Evolutionary conservation across 2,329 filamentous ascomycete genomes (phyloP), one percentile per base, ranked within the genome.

Genomic region (Trichoderma pleuroti): DNA sequence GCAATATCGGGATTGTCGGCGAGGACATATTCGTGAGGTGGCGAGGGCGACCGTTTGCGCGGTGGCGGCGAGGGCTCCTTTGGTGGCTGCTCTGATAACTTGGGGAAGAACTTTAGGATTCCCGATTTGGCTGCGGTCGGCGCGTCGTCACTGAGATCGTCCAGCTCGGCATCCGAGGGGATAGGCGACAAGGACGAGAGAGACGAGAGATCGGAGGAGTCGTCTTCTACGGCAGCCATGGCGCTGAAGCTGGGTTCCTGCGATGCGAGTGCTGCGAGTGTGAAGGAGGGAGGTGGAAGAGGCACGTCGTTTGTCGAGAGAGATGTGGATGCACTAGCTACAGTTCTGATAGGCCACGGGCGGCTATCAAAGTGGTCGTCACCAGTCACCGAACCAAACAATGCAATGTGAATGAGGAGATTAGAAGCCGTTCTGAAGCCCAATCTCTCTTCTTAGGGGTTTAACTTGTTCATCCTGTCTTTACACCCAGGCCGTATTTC

Each of bases 1-100:
- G 95, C 92, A 83, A 98, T 94, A 78, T 96, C 92, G 73, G 92
- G 88, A 81, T 97, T 97, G 80, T 98, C 95, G 73, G 93, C 93
- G 70, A 98, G 85, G 32, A 93, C 91, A 81, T 92, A 93, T 85
- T 97, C 93, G 81, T 98, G 95, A 10, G 93, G 91, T 75, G 95
- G 95, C 74, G 94, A 98, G 24, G 93, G 91, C 71, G 92, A 90
- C 79, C 95, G 87, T 85, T 96, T 97, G 77, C 88, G 89, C 77
- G 90, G 86, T 71, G 90, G 90, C 73, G 91, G 90, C 75, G 90
- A 88, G 68, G 85, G 82, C 76, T 89, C 86, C 81, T 86, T 87
- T 76, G 86, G 82, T 72, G 86, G 77, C 73, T 81, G 76, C 75
- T 85, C 82, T 76, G 85, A 83, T 70, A 85, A 77, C 78, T 88